These are phyloP conservation scores for Calocybe indica DNA, from an alignment of 768 basidiomycete genomes.

Conservation along the genomic window DNA sequence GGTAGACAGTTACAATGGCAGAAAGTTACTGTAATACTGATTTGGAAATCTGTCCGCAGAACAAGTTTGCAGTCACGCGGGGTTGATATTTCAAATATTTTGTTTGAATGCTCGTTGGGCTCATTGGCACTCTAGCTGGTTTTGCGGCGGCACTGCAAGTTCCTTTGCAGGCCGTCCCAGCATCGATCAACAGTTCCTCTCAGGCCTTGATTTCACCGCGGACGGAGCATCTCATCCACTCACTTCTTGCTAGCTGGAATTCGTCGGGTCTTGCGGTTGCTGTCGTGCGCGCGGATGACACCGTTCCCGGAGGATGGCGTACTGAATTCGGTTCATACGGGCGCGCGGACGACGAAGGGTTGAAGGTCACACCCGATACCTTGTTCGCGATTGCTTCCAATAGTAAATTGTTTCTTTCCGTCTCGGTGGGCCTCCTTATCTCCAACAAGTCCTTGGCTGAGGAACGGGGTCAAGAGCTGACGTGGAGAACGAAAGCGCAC, in stretches of 20 bases:
- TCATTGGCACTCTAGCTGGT: no score
- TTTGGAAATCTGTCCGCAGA: no score
- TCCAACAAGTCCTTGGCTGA: slow-evolving; percentile 27
- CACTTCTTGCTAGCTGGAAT: slow-evolving; percentile 26
- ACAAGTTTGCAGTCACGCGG: no score
- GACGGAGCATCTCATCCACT: no score
- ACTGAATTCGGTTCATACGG: slow-evolving; percentile 35
- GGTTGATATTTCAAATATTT: no score
- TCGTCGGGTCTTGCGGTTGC: slow-evolving; percentile 35
- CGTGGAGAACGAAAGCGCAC: slow-evolving; percentile 30
- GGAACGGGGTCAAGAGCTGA: slow-evolving; percentile 21
- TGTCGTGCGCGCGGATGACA: slow-evolving; percentile 28
- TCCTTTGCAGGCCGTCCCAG: no score
- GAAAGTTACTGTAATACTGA: no score
- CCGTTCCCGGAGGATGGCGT: slow-evolving; percentile 24
- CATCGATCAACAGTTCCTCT: no score
- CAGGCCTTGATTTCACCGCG: no score
- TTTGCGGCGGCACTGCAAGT: no score
- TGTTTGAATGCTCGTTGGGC: no score
- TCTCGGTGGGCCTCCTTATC: slow-evolving; percentile 33
- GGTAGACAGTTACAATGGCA: no score
- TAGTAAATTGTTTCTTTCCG: slow-evolving; percentile 34
- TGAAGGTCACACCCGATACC: slow-evolving; percentile 35
- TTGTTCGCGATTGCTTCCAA: slow-evolving; percentile 40
- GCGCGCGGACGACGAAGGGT: slow-evolving; percentile 22